These are phyloP conservation scores for Populus tomentosa DNA, from an alignment of 441 rosid species.

Conservation along the genomic window DNA sequence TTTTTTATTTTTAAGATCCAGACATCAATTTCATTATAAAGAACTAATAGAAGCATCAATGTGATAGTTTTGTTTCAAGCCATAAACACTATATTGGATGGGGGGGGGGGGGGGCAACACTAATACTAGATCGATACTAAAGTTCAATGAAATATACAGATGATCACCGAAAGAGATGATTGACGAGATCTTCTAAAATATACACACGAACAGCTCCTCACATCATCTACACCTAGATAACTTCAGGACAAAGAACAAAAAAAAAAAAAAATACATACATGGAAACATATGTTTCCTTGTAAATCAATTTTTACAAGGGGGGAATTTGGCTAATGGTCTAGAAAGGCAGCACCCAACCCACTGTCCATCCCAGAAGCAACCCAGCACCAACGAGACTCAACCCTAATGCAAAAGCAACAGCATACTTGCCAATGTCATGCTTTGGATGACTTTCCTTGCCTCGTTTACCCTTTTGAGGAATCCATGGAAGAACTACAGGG, in stretches of 20 bases:
- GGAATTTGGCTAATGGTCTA: slow-evolving; percentile 20
- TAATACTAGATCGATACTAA: not conserved
- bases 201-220: not conserved
- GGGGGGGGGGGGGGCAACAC: not conserved
- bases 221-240: not conserved
- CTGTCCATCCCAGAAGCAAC: slow-evolving; percentile 89
- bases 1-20: too few relatives aligned
- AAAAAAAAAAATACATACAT: not conserved
- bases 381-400: slow-evolving; percentile 93
- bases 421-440: slow-evolving; percentile 34
- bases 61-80: too few relatives aligned
- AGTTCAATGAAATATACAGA: not conserved
- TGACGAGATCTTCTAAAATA: slow-evolving; percentile 3
- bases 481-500: slow-evolving; percentile 49
- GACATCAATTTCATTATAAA: too few relatives aligned
- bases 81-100: not conserved
- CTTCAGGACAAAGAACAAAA: not conserved
- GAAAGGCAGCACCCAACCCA: slow-evolving; percentile 80
- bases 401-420: slow-evolving; percentile 62
- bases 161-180: slow-evolving; percentile 1
- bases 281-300: not conserved
- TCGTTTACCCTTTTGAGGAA: slow-evolving; percentile 37
- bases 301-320: slow-evolving; percentile 10
- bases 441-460: slow-evolving; percentile 35
- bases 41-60: too few relatives aligned